Percentiles rank a stretch among this genome's conserved stretches.
Evolutionary conservation across 495 filamentous ascomycete species (phyloP).

Genomic region (Cladorrhinum samala): DNA sequence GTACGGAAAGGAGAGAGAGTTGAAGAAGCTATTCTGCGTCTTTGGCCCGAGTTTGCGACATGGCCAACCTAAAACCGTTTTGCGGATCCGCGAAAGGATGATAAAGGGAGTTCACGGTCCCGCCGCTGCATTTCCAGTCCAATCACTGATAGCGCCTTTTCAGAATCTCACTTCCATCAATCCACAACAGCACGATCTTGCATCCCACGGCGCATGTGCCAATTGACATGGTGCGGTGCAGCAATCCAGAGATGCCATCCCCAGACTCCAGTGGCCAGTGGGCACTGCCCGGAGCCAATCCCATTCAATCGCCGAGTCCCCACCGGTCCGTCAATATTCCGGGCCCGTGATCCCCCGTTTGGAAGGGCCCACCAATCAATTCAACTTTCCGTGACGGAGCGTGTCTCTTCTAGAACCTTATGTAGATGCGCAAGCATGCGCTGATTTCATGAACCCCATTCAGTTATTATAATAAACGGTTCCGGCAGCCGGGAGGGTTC

Average conservation of each 20-base stretch:
- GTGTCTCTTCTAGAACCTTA: too few relatives aligned
- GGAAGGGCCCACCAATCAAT: not conserved
- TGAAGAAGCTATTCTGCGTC: conserved; percentile 23
- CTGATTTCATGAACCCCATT: too few relatives aligned
- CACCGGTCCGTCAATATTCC: not conserved
- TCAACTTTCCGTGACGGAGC: not conserved
- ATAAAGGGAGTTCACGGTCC: not conserved
- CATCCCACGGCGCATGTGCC: not conserved
- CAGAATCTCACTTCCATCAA: not conserved
- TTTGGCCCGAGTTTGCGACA: conserved; percentile 19
- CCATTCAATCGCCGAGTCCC: not conserved
- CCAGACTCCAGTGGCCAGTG: not conserved
- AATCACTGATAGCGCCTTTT: not conserved
- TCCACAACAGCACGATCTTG: conserved; percentile 2
- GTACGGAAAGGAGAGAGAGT: not conserved
- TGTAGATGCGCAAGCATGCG: too few relatives aligned
- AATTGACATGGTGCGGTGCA: conserved; percentile 4
- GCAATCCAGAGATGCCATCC: conserved; percentile 2
- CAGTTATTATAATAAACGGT: too few relatives aligned
- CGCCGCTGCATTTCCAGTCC: not conserved
- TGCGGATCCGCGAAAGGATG: conserved; percentile 1
- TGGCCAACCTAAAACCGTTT: conserved; percentile 13
- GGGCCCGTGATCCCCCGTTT: not conserved
- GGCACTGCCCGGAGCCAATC: not conserved
- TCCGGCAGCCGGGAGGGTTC: too few relatives aligned